Evolutionary conservation across 2,329 filamentous ascomycete genomes (phyloP), one percentile per base, ranked within the genome.

Genomic region (Aspergillus sp.): DNA sequence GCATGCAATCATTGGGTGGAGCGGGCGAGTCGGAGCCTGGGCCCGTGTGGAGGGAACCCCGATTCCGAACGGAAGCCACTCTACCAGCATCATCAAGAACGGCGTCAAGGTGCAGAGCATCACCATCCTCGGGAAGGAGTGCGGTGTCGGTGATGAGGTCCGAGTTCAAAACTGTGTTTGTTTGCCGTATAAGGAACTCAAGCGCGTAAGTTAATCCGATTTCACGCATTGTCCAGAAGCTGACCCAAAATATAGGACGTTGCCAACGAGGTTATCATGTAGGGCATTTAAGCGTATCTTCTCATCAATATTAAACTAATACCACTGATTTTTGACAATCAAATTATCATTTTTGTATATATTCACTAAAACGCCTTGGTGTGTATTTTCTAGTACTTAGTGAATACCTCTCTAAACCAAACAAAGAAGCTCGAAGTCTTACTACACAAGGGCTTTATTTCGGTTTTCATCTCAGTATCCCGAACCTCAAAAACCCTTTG

Each of bases 61-160:
- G 1, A 96, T 90, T 15, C 90, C 93, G 0, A 86, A 91, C 55
- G 88, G 84, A 52, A 96, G 90, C 80, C 93, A 98, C 80, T 90
- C 86, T 54, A 98, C 93, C 14, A 96, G 90, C 78, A 92, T 98
- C 69, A 84, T 98, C 76, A 98, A 97, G 86, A 96, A 97, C 70
- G 95, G 95, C 52, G 88, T 98, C 77, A 98, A 98, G 83, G 95
- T 99, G 52, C 95, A 98, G 82, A 96, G 91, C 76, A 95, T 98
- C 72, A 98, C 93, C 47, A 99, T 98, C 66, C 78, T 99, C 62
- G 93, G 93, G 73, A 97, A 98, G 82, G 95, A 99, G 77, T 98
- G 93, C 71, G 86, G 82, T 56, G 95, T 98, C 31, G 92, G 89
- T 4, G 95, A 99, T 69, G 95, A 98, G 77, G 88, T 98, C 11